A percentile compares a stretch with the other conserved stretches of the same genome.
These are phyloP conservation scores for Vickermania ingenoplastis DNA, from an alignment of 208 protist genomes.

Conservation along the genomic window DNA sequence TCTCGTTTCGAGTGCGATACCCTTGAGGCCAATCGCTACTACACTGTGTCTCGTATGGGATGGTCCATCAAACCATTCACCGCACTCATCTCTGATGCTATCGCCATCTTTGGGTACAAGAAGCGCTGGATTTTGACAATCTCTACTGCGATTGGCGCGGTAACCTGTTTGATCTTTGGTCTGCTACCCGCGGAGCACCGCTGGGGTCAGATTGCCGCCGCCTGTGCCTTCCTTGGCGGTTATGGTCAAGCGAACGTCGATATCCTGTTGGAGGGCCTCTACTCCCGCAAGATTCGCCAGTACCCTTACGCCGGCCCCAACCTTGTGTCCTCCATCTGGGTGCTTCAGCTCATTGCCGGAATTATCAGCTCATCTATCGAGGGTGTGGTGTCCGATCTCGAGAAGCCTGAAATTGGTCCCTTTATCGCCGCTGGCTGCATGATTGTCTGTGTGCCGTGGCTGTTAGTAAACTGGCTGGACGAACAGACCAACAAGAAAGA, in stretches of 20 bases:
- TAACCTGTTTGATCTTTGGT: slow-evolving; percentile 32
- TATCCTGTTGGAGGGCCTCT: slow-evolving; percentile 68
- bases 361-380: slow-evolving; percentile 32
- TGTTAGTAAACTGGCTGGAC: slow-evolving; percentile 55
- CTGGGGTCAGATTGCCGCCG: slow-evolving; percentile 17
- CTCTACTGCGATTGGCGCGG: slow-evolving; percentile 33
- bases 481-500: slow-evolving; percentile 49
- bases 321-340: slow-evolving; percentile 61
- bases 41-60: slow-evolving; percentile 28
- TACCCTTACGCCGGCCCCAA: slow-evolving; percentile 31
- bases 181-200: slow-evolving; percentile 26
- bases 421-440: slow-evolving; percentile 51
- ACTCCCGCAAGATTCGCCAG: slow-evolving; percentile 55
- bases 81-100: slow-evolving; percentile 49
- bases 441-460: slow-evolving; percentile 35
- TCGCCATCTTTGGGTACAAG: slow-evolving; percentile 58
- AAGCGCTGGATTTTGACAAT: slow-evolving; percentile 63
- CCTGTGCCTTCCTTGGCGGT: slow-evolving; percentile 44
- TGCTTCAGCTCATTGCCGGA: slow-evolving; percentile 30
- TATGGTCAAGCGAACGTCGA: slow-evolving; percentile 61
- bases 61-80: slow-evolving; percentile 64
- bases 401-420: slow-evolving; percentile 33
- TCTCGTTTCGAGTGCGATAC: slow-evolving; percentile 24
- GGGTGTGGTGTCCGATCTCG: slow-evolving; percentile 40
- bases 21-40: slow-evolving; percentile 34